Evolutionary conservation across 257 asterid species (phyloP).

Genomic region (Jacaranda mimosifolia): DNA sequence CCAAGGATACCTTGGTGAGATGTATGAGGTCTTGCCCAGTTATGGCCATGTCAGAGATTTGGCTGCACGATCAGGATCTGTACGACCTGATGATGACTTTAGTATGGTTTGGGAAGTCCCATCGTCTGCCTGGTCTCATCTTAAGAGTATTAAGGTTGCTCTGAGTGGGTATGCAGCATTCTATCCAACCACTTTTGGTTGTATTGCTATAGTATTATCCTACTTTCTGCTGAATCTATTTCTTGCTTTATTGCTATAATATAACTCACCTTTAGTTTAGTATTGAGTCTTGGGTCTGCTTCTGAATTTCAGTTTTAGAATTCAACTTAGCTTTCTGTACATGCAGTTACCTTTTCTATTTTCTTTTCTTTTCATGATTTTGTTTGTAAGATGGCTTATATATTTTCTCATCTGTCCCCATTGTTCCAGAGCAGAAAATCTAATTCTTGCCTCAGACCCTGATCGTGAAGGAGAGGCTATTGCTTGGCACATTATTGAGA

Average conservation of each 20-base stretch:
- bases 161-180: conserved; percentile 75
- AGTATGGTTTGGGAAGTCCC: conserved; percentile 99
- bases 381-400: conserved; percentile 16
- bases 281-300: conserved; percentile 8
- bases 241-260: conserved; percentile 12
- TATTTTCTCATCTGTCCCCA: conserved; percentile 44
- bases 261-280: conserved; percentile 6
- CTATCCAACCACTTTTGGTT: conserved; percentile 30
- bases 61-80: conserved; percentile 98
- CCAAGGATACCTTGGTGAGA: conserved; percentile 94
- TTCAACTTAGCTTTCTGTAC: conserved; percentile 3
- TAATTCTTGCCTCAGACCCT: conserved; percentile 97
- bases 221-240: conserved; percentile 1
- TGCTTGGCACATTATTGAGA: conserved; percentile 96
- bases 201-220: conserved; percentile 12
- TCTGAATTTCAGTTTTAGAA: neutral
- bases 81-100: conserved; percentile 93
- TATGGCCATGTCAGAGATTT: conserved; percentile 96
- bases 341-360: neutral
- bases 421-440: conserved; percentile 84
- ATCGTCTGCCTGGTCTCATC: conserved; percentile 95
- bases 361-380: neutral
- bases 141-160: conserved; percentile 88
- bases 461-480: conserved; percentile 99
- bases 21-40: conserved; percentile 95